These are phyloP conservation scores for Plectosphaerella plurivora DNA, from an alignment of 2,329 filamentous ascomycete genomes.

Conservation along the genomic window DNA sequence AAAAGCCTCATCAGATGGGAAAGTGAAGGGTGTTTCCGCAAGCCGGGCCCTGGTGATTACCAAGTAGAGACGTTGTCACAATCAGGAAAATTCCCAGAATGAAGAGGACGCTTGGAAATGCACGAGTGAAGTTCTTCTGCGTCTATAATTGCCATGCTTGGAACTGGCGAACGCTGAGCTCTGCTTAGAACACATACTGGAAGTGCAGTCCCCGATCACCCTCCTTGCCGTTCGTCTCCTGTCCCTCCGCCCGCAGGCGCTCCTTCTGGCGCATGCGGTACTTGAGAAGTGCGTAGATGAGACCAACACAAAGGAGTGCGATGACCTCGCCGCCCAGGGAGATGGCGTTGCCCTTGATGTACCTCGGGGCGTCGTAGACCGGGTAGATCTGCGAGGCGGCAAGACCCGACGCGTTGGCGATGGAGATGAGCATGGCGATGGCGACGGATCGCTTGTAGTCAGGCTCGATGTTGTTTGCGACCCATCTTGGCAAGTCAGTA, in stretches of 20 bases:
- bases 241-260: background rate
- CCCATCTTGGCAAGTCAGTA: conserved; percentile 17
- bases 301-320: conserved; percentile 10
- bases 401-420: conserved; percentile 23
- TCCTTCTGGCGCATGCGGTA: background rate
- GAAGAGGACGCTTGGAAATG: no score
- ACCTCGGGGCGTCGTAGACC: conserved; percentile 21
- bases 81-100: no score
- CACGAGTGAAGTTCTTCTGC: no score
- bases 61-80: no score
- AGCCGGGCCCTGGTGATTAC: no score
- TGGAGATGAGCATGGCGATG: conserved; percentile 21
- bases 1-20: no score
- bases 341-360: conserved; percentile 13
- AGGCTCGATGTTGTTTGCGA: conserved; percentile 25
- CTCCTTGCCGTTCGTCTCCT: conserved; percentile 1
- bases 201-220: conserved; percentile 1
- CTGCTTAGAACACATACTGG: conserved; percentile 1
- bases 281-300: background rate
- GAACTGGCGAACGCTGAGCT: no score
- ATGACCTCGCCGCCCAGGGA: conserved; percentile 14
- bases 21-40: no score
- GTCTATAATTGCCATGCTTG: no score
- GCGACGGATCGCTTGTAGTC: conserved; percentile 26
- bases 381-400: conserved; percentile 28